phyloP scores from a whole-genome alignment of 345 rosid species.

The Gossypium ekmanianum region DNA sequence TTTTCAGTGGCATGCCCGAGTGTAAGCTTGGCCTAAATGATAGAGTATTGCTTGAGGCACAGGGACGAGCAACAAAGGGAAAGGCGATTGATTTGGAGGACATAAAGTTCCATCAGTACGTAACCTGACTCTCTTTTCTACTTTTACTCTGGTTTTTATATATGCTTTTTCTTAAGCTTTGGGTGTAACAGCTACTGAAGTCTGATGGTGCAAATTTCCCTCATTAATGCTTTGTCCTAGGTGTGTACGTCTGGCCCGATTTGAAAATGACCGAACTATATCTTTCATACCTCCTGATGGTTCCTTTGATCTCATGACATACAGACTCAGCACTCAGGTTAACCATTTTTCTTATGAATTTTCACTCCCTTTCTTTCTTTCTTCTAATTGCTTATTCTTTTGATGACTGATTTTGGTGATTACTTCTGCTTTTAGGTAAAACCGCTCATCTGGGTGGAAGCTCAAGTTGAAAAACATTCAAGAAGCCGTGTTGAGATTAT shows the following conservation, averaged over 20 bases:
- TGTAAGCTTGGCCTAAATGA: slow-evolving; percentile 97
- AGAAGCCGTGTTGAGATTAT: slow-evolving; percentile 87
- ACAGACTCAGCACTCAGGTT: slow-evolving; percentile 97
- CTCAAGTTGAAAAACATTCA: slow-evolving; percentile 85
- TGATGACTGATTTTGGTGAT: neutral
- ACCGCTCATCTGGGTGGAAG: slow-evolving; percentile 95
- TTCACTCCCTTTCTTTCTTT: neutral
- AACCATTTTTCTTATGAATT: slow-evolving; percentile 12
- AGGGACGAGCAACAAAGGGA: slow-evolving; percentile 89
- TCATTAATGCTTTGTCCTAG: slow-evolving; percentile 32
- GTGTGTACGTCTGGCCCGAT: slow-evolving; percentile 95
- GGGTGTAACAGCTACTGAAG: slow-evolving; percentile 3
- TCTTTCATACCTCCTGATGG: slow-evolving; percentile 98
- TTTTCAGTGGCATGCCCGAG: slow-evolving; percentile 92
- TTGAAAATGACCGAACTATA: slow-evolving; percentile 93
- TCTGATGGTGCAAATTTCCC: slow-evolving; percentile 6
- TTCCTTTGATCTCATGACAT: slow-evolving; percentile 95
- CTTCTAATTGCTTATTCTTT: neutral
- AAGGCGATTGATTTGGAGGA: slow-evolving; percentile 98
- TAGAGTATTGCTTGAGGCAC: slow-evolving; percentile 90
- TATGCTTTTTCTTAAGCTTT: neutral
- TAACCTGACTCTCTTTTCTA: slow-evolving; percentile 12
- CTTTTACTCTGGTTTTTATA: slow-evolving; percentile 4
- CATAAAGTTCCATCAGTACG: slow-evolving; percentile 94
- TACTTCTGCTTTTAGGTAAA: slow-evolving; percentile 54